Conservation (phyloP, 352 stramenopile genomes). For the Pythium oligandrum region DNA sequence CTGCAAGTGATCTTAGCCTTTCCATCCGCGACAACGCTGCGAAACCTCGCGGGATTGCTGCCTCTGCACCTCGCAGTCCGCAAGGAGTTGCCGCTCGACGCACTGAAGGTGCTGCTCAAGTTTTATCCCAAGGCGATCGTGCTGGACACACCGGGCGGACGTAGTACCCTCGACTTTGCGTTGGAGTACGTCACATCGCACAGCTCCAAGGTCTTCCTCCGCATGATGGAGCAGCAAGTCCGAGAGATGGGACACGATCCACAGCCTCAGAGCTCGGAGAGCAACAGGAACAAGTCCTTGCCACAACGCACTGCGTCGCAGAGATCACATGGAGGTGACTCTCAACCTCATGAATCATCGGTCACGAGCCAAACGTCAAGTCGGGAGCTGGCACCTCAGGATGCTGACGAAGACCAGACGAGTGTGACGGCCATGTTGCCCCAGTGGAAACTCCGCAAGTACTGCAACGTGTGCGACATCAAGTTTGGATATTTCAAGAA, state of each 20-base stretch:
- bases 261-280: background rate
- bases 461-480: slow-evolving; percentile 58
- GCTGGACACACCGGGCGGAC: slow-evolving; percentile 43
- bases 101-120: slow-evolving; percentile 62
- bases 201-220: slow-evolving; percentile 27
- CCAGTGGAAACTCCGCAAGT: slow-evolving; percentile 51
- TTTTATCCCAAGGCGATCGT: slow-evolving; percentile 54
- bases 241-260: slow-evolving; percentile 10
- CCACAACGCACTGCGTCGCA: no score
- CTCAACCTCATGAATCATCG: no score
- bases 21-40: slow-evolving; percentile 27
- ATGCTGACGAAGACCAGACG: no score
- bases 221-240: slow-evolving; percentile 35
- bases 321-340: no score
- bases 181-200: slow-evolving; percentile 28
- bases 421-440: slow-evolving; percentile 4
- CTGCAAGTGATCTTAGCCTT: slow-evolving; percentile 49
- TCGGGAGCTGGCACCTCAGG: no score
- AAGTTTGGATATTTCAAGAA: slow-evolving; percentile 78
- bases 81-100: slow-evolving; percentile 51
- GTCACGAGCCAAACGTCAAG: no score
- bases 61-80: slow-evolving; percentile 65
- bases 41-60: slow-evolving; percentile 55
- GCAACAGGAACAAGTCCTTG: slow-evolving; percentile 4
- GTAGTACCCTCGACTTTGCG: slow-evolving; percentile 37